Conservation (phyloP, 2,329 filamentous ascomycete genomes). For the Hypomyces perniciosus region DNA sequence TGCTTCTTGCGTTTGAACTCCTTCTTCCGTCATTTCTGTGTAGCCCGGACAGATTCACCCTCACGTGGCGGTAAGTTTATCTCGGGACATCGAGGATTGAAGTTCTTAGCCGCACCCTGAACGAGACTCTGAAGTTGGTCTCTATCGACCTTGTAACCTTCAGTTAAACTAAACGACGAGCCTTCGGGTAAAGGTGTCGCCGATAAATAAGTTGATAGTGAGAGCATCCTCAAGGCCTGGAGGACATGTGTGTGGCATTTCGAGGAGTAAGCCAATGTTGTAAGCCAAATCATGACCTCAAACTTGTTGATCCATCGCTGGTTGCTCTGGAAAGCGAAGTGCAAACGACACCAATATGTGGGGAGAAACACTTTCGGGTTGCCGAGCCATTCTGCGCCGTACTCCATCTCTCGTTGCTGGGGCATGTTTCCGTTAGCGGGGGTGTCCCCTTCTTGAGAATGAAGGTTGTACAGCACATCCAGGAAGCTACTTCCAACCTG, state of each 20-base stretch:
- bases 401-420: neutral
- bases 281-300: neutral
- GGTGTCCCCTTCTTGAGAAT: neutral
- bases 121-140: neutral
- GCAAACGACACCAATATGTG: neutral
- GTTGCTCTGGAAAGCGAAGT: neutral
- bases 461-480: neutral
- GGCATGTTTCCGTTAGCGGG: neutral
- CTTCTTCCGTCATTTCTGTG: neutral
- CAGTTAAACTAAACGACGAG: neutral
- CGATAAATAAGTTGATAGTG: neutral
- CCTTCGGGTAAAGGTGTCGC: neutral
- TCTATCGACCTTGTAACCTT: neutral
- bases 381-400: neutral
- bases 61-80: neutral
- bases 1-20: neutral
- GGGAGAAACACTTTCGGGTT: neutral
- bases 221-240: neutral
- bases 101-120: neutral
- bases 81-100: neutral
- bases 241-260: neutral
- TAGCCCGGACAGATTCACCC: neutral
- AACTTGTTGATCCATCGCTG: neutral
- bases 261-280: neutral
- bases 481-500: neutral